A percentile compares a stretch with the other conserved stretches of the same genome.
phyloP scores from a whole-genome alignment of 345 rosid genomes.

The Arabidopsis thaliana region TAIR10.1 NC_003074.8:6444501-6445000 shows the following conservation, averaged over 20 bases:
- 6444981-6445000: not conserved
- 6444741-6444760: not conserved
- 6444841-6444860: constrained; percentile 9
- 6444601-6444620: constrained; percentile 5
- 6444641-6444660: constrained; percentile 7
- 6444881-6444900: too few species aligned
- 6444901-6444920: not conserved
- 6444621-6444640: constrained; percentile 20
- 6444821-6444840: constrained; percentile 3
- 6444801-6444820: not conserved
- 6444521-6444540: not conserved
- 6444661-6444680: not conserved
- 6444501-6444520: not conserved
- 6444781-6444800: constrained; percentile 3
- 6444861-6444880: not conserved
- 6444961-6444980: too few species aligned
- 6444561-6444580: not conserved
- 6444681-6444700: not conserved
- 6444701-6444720: constrained; percentile 15
- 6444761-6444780: not conserved
- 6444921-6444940: not conserved
- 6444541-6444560: not conserved
- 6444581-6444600: not conserved
- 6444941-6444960: constrained; percentile 23
- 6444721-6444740: constrained; percentile 7